Conservation (phyloP, 2,329 filamentous ascomycete species). For the Tympanopsis confertula region DNA sequence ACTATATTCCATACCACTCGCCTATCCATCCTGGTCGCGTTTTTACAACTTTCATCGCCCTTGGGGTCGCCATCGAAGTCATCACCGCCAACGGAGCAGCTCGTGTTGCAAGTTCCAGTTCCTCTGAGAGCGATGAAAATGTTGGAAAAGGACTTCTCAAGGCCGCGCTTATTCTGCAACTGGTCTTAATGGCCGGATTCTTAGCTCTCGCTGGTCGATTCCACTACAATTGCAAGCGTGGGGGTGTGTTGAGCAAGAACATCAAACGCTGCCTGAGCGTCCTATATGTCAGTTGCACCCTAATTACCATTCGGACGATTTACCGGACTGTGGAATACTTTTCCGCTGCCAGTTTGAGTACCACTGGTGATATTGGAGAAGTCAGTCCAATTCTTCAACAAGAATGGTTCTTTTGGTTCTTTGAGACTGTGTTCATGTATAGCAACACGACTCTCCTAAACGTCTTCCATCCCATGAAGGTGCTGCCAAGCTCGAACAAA, state of each 20-base stretch:
- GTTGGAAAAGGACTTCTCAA: slow-evolving; percentile 14
- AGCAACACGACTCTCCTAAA: slow-evolving; percentile 25
- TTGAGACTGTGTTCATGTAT: slow-evolving; percentile 27
- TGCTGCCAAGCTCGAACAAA: slow-evolving; percentile 19
- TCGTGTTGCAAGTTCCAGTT: slow-evolving; percentile 11
- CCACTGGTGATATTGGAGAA: slow-evolving; percentile 10
- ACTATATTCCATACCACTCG: slow-evolving; percentile 46
- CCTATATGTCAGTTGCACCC: slow-evolving; percentile 21
- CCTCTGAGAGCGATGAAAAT: slow-evolving; percentile 9
- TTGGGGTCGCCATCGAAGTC: slow-evolving; percentile 23
- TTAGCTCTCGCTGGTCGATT: slow-evolving; percentile 19
- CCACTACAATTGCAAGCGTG: slow-evolving; percentile 16
- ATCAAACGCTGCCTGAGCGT: slow-evolving; percentile 11
- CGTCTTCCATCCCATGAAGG: slow-evolving; percentile 22
- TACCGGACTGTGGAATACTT: slow-evolving; percentile 31
- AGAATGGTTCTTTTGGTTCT: slow-evolving; percentile 33
- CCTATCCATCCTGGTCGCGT: slow-evolving; percentile 34
- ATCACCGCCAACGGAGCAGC: slow-evolving; percentile 19
- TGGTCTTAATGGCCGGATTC: slow-evolving; percentile 23
- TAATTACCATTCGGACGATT: slow-evolving; percentile 29
- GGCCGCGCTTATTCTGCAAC: slow-evolving; percentile 20
- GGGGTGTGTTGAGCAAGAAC: slow-evolving; percentile 8
- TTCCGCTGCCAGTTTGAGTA: slow-evolving; percentile 16
- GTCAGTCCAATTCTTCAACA: slow-evolving; percentile 23
- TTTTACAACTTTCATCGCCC: slow-evolving; percentile 29